Conservation (phyloP, 495 filamentous ascomycete genomes). For the Choiromyces venosus region DNA sequence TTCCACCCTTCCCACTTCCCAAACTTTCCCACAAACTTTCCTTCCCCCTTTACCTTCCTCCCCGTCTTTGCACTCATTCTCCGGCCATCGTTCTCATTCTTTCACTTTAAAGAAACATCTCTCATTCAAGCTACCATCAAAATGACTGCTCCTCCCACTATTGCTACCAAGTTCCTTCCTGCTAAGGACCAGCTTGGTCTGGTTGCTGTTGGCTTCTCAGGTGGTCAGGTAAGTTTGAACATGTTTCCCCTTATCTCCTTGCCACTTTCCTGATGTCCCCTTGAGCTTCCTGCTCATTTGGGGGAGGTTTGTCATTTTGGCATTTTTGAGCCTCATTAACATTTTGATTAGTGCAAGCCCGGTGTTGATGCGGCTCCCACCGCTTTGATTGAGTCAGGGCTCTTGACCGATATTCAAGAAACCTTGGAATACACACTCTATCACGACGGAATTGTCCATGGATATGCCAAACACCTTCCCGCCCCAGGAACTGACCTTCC, state of each 20-base stretch:
- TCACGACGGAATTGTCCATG: constrained; percentile 77
- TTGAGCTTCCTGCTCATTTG: constrained; percentile 11
- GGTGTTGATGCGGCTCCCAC: constrained; percentile 90
- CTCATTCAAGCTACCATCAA: neutral
- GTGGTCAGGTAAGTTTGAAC: constrained; percentile 68
- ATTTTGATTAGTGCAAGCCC: constrained; percentile 62
- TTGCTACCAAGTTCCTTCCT: constrained; percentile 75
- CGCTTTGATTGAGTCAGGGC: constrained; percentile 81
- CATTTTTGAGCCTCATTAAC: neutral
- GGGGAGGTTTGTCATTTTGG: neutral
- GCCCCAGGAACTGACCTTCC: constrained; percentile 57
- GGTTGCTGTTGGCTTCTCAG: constrained; percentile 93
- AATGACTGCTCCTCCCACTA: constrained; percentile 66
- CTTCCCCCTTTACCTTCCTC: neutral
- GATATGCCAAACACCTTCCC: constrained; percentile 73
- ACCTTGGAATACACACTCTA: constrained; percentile 84
- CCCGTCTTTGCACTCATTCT: neutral
- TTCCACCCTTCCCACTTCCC: neutral
- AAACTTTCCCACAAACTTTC: neutral
- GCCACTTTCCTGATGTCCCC: neutral
- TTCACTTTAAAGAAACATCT: neutral
- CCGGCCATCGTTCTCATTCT: neutral
- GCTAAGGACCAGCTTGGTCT: constrained; percentile 74
- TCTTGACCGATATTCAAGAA: constrained; percentile 73
- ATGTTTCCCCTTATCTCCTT: neutral